Conservation (phyloP, 2,329 filamentous ascomycete genomes). For the Dothistroma septosporum region DNA sequence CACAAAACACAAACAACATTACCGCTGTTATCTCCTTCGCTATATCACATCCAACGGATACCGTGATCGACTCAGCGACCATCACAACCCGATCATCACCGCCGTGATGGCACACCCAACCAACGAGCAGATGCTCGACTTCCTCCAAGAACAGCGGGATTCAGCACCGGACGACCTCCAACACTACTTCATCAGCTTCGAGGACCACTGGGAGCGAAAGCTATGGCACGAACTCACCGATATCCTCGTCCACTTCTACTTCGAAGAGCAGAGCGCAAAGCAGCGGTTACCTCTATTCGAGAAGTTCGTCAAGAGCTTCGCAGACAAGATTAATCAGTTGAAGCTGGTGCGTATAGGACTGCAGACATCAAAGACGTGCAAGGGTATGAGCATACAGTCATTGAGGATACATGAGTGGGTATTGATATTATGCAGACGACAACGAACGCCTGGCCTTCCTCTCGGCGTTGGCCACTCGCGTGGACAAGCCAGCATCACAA, state of each 20-base stretch:
- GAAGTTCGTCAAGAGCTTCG: conserved; percentile 91
- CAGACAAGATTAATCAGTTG: conserved; percentile 97
- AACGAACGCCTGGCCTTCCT: conserved; percentile 82
- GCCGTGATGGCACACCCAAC: conserved; percentile 56
- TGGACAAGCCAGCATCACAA: conserved; percentile 87
- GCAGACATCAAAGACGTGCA: conserved; percentile 79
- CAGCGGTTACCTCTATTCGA: conserved; percentile 90
- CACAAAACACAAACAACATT: conserved; percentile 4
- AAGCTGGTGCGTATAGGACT: conserved; percentile 91
- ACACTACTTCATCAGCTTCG: conserved; percentile 81
- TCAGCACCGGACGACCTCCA: conserved; percentile 83
- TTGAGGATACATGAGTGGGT: background rate
- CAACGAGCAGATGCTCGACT: conserved; percentile 82
- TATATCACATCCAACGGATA: background rate
- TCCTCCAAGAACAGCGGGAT: conserved; percentile 86
- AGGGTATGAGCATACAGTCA: conserved; percentile 54
- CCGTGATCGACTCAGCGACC: background rate
- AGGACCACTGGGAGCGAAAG: conserved; percentile 97
- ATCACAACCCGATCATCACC: background rate
- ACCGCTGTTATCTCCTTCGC: conserved; percentile 1
- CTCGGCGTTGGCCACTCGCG: conserved; percentile 75
- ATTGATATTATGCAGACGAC: conserved; percentile 59
- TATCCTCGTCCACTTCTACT: conserved; percentile 82
- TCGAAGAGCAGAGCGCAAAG: conserved; percentile 69
- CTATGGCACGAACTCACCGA: conserved; percentile 99